Evolutionary conservation across 2,329 filamentous ascomycete genomes (phyloP).

Genomic region (Nannizziopsis arthrosporioides): DNA sequence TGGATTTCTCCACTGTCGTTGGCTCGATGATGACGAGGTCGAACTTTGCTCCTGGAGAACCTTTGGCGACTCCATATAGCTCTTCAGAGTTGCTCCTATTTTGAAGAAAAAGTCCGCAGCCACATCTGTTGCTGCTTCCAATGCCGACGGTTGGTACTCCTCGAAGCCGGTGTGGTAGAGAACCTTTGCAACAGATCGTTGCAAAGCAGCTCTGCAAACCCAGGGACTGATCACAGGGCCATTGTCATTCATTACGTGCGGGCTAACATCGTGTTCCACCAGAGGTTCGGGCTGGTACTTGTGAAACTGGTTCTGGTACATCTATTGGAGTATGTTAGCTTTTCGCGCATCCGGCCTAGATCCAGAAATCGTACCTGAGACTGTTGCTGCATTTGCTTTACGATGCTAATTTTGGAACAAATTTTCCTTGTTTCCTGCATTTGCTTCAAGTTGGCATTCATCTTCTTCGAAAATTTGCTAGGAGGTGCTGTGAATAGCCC

Average conservation of each 20-base stretch:
- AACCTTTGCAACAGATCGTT: conserved; percentile 84
- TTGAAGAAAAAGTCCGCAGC: conserved; percentile 84
- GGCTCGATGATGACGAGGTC: conserved; percentile 17
- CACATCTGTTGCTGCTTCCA: conserved; percentile 81
- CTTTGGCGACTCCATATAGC: conserved; percentile 75
- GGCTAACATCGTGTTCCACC: conserved; percentile 69
- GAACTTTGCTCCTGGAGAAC: conserved; percentile 43
- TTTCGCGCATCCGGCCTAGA: neutral
- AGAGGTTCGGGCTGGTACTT: conserved; percentile 91
- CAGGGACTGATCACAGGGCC: conserved; percentile 77
- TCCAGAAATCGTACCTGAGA: conserved; percentile 55
- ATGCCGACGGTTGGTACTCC: conserved; percentile 86
- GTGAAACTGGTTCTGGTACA: conserved; percentile 96
- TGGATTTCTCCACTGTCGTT: conserved; percentile 47
- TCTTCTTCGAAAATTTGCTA: conserved; percentile 61
- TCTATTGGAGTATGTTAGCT: conserved; percentile 40
- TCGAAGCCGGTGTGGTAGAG: conserved; percentile 96
- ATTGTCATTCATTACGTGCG: conserved; percentile 81
- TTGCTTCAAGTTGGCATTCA: conserved; percentile 83
- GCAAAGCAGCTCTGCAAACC: conserved; percentile 70
- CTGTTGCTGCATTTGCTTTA: conserved; percentile 99
- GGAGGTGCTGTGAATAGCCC: conserved; percentile 65
- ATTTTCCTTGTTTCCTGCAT: conserved; percentile 96
- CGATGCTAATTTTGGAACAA: conserved; percentile 89
- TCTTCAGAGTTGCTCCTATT: conserved; percentile 63